Percentiles rank a stretch among this genome's conserved stretches.
These are phyloP conservation scores for Fraxinus americana DNA, from an alignment of 257 asterid genomes.

Conservation along the genomic window DNA sequence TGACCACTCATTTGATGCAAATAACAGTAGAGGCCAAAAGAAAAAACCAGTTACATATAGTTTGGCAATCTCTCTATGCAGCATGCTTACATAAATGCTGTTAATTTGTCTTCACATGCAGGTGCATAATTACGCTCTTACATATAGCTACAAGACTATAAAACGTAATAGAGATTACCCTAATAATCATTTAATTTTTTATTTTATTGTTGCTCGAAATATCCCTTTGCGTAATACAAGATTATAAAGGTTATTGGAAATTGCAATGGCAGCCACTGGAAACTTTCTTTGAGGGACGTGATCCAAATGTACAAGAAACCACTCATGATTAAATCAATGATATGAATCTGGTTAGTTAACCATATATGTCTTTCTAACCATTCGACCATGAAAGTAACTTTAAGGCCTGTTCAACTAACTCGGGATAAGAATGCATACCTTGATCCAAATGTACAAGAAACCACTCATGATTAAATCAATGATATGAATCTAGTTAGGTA, in stretches of 20 bases:
- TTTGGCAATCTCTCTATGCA: background rate
- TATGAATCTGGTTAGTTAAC: background rate
- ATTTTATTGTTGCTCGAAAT: background rate
- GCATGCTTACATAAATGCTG: background rate
- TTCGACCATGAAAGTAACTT: background rate
- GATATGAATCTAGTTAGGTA: background rate
- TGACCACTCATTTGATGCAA: background rate
- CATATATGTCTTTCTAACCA: background rate
- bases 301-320: background rate
- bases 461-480: background rate
- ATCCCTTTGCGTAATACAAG: background rate
- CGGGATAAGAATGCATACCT: background rate
- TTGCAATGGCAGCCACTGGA: background rate
- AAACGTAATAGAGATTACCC: background rate
- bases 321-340: background rate
- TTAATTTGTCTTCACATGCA: background rate
- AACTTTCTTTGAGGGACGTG: background rate
- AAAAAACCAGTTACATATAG: background rate
- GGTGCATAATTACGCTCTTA: background rate
- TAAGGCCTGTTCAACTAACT: background rate
- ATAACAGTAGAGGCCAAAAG: background rate
- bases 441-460: background rate
- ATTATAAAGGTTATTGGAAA: background rate
- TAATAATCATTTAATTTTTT: background rate
- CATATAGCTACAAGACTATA: background rate